Conservation (phyloP, 331 rosid species). For the Acacia concinna region DNA sequence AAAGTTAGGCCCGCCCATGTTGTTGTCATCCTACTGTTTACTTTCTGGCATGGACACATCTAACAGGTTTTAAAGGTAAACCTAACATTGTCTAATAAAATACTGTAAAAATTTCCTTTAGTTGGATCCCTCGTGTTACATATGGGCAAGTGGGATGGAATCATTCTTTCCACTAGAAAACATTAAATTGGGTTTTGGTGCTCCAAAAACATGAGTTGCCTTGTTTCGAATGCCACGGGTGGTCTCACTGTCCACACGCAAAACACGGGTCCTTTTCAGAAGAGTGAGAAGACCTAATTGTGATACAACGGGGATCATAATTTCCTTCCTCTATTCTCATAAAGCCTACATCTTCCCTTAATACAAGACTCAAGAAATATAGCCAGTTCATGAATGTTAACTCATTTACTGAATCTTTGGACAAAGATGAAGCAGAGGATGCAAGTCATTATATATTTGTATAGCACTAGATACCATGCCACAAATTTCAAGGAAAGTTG, state of each 20-base stretch:
- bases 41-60: not conserved
- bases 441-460: not conserved
- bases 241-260: not conserved
- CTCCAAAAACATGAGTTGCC: not conserved
- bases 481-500: conserved; percentile 2
- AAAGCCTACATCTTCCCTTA: not conserved
- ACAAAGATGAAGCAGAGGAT: not conserved
- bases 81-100: not conserved
- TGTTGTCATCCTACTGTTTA: not conserved
- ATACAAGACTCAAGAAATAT: conserved; percentile 6
- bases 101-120: not conserved
- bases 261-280: conserved; percentile 23
- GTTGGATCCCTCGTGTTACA: not conserved
- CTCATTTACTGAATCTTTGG: not conserved
- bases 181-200: not conserved
- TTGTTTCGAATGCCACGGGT: not conserved
- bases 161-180: not conserved
- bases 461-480: not conserved
- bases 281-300: not conserved
- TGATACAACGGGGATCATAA: not conserved
- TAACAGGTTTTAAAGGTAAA: not conserved
- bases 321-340: not conserved
- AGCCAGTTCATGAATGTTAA: not conserved
- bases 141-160: not conserved
- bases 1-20: not conserved